A percentile compares a stretch with the other conserved stretches of the same genome.
Evolutionary conservation across 805 yeast genomes (phyloP).

Genomic region (Monosporozyma aerobia): DNA sequence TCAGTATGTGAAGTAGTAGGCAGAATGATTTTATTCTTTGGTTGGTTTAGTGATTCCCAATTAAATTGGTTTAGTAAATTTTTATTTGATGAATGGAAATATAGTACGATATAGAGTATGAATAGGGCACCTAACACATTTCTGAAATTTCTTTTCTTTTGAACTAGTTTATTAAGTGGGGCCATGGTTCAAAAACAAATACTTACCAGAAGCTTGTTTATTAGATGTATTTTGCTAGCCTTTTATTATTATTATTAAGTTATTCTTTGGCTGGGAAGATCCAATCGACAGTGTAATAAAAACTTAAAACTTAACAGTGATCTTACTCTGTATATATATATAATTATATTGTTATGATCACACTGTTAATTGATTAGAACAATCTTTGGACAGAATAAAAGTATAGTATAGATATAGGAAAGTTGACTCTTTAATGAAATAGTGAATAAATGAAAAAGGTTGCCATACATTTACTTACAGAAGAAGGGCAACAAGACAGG

Average conservation of each 20-base stretch:
- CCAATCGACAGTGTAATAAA: background rate
- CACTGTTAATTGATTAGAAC: too few relatives aligned
- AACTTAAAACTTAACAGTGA: too few relatives aligned
- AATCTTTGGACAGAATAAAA: too few relatives aligned
- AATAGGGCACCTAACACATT: background rate
- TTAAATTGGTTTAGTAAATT: background rate
- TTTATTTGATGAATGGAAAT: background rate
- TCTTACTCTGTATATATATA: too few relatives aligned
- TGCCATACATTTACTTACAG: too few relatives aligned
- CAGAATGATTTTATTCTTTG: slow-evolving; percentile 3
- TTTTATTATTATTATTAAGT: too few relatives aligned
- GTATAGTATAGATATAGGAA: too few relatives aligned
- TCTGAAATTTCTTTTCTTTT: background rate
- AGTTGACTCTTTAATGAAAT: too few relatives aligned
- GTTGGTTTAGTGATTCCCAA: background rate
- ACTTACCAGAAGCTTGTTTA: background rate
- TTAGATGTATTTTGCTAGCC: too few relatives aligned
- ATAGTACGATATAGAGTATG: background rate
- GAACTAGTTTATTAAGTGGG: background rate
- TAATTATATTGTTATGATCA: background rate
- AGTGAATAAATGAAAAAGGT: too few relatives aligned
- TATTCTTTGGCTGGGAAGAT: background rate
- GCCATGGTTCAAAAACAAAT: background rate
- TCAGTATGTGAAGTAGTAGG: slow-evolving; percentile 23
- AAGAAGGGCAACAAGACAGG: background rate